A percentile compares a stretch with the other conserved stretches of the same genome.
phyloP scores from a whole-genome alignment of 495 filamentous ascomycete genomes.

The Lichenothelia convexa region DNA sequence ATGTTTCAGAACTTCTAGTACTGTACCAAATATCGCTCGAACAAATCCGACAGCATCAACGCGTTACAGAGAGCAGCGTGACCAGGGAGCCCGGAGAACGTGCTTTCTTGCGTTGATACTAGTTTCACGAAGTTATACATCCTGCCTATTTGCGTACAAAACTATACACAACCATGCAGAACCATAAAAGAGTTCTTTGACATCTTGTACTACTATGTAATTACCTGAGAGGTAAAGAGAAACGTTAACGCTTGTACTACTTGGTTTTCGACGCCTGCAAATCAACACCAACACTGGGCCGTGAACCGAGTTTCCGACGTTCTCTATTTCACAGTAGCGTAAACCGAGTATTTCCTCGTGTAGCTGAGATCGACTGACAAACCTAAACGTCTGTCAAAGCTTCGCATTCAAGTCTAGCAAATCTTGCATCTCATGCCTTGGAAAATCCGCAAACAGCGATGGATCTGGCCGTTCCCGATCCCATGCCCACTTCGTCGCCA shows the following conservation, averaged over 20 bases:
- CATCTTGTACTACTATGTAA: background rate
- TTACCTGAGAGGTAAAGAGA: background rate
- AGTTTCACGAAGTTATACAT: background rate
- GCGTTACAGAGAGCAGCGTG: background rate
- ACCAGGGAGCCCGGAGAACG: background rate
- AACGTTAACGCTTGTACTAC: background rate
- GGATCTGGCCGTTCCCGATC: slow-evolving; percentile 8
- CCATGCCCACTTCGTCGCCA: slow-evolving; percentile 24
- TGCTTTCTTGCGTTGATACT: background rate
- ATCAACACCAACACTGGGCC: background rate
- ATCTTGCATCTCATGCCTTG: slow-evolving; percentile 7
- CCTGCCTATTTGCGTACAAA: no score
- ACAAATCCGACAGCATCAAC: background rate
- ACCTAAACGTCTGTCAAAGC: background rate
- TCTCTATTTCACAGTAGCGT: background rate
- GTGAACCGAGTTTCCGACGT: background rate
- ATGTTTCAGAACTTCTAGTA: no score
- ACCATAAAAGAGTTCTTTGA: background rate
- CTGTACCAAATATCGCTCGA: background rate
- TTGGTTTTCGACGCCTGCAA: background rate
- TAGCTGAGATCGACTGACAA: background rate
- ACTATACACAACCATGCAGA: no score
- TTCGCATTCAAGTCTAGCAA: background rate
- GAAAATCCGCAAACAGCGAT: slow-evolving; percentile 2
- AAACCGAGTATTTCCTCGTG: background rate